A percentile compares a stretch with the other conserved stretches of the same genome.
Evolutionary conservation across 108 stramenopile species (phyloP).

Genomic region (Bacterosira constricta): DNA sequence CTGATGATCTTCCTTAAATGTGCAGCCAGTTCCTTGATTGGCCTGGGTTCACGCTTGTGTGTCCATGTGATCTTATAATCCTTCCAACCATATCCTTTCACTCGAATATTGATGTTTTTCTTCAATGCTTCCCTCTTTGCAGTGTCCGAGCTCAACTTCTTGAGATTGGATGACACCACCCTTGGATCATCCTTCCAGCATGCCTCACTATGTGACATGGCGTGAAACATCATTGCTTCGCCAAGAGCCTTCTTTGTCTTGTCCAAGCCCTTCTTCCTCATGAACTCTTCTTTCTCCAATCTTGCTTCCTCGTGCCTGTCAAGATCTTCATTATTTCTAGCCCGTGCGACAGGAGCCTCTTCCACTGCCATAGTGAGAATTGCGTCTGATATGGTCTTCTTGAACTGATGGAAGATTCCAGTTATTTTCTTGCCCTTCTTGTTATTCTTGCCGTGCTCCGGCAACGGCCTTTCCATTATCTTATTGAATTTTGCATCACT

Average conservation of each 20-base stretch:
- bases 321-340: neutral
- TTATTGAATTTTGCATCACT: neutral
- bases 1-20: neutral
- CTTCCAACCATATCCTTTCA: slow-evolving; percentile 14
- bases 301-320: neutral
- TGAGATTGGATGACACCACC: neutral
- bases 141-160: slow-evolving; percentile 1
- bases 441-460: too few relatives aligned
- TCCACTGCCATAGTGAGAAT: neutral
- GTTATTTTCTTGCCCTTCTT: neutral
- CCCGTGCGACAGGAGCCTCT: neutral
- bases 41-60: neutral
- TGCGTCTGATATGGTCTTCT: neutral
- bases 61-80: neutral
- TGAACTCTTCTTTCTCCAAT: slow-evolving; percentile 12
- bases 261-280: neutral
- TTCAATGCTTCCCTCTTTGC: slow-evolving; percentile 12
- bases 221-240: neutral
- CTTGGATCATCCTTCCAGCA: slow-evolving; percentile 16
- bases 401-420: neutral
- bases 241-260: neutral
- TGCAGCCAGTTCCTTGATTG: neutral
- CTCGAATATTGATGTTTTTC: slow-evolving; percentile 3
- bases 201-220: slow-evolving; percentile 7
- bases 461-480: neutral